Percentiles rank a stretch among this genome's conserved stretches.
phyloP scores from a whole-genome alignment of 108 stramenopile species.

The Cylindrotheca fusiformis region DNA sequence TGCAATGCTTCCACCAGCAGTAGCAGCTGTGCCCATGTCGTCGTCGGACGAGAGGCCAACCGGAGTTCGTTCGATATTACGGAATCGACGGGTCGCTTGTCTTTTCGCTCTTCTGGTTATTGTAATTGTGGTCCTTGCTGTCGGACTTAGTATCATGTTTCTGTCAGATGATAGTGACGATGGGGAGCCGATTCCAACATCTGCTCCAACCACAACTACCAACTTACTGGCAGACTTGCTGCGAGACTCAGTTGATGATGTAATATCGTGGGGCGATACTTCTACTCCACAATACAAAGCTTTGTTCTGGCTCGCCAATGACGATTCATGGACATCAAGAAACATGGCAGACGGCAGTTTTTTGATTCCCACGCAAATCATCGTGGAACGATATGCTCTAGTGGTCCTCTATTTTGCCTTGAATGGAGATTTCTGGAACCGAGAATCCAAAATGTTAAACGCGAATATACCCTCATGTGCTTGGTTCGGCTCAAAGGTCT shows the following conservation, averaged over 20 bases:
- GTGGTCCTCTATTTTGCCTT: neutral
- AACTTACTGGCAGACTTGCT: neutral
- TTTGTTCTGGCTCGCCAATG: neutral
- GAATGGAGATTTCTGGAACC: neutral
- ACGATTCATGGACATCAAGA: neutral
- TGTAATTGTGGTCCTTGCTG: neutral
- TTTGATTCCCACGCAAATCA: neutral
- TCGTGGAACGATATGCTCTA: neutral
- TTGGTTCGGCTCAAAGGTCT: too few species aligned
- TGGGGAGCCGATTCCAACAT: neutral
- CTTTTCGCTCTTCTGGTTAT: neutral
- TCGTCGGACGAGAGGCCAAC: neutral
- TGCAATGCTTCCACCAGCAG: neutral
- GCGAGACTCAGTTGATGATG: neutral
- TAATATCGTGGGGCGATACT: neutral
- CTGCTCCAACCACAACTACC: neutral
- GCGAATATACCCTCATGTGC: too few species aligned
- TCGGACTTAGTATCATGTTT: neutral
- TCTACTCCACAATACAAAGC: neutral
- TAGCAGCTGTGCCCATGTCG: neutral
- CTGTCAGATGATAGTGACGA: neutral
- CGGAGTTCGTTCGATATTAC: neutral
- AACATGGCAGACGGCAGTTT: neutral
- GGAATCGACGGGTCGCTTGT: neutral
- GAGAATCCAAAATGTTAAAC: too few species aligned